Percentiles rank a stretch among this genome's conserved stretches.
These are phyloP conservation scores for Typha latifolia DNA, from an alignment of 176 grass and related monocot species.

Conservation along the genomic window DNA sequence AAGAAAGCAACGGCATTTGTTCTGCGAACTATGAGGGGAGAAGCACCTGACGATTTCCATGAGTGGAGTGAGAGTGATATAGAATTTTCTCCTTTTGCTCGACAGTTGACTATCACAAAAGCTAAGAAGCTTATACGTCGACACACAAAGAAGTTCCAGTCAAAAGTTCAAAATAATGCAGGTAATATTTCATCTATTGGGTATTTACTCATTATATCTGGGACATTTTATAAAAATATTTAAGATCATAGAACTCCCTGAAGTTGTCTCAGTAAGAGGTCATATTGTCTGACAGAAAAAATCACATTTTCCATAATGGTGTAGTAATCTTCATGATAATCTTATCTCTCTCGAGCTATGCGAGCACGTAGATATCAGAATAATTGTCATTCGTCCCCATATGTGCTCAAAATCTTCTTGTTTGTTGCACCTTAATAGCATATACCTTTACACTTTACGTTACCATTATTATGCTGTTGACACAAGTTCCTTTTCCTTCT, in stretches of 20 bases:
- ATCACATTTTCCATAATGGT: too few species aligned
- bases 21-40: slow-evolving; percentile 82
- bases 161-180: slow-evolving; percentile 37
- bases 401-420: neutral
- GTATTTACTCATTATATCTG: slow-evolving; percentile 8
- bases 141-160: slow-evolving; percentile 76
- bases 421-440: slow-evolving; percentile 1
- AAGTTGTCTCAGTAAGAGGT: too few species aligned
- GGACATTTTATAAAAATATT: too few species aligned
- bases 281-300: too few species aligned
- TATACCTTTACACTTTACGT: neutral
- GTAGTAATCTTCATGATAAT: too few species aligned
- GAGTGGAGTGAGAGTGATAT: slow-evolving; percentile 79
- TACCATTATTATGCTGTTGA: neutral
- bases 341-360: too few species aligned
- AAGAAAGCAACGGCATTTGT: slow-evolving; percentile 84
- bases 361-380: too few species aligned
- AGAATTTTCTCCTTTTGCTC: slow-evolving; percentile 87
- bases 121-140: slow-evolving; percentile 77
- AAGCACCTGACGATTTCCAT: slow-evolving; percentile 60
- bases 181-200: slow-evolving; percentile 26
- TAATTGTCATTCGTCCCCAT: too few species aligned
- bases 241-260: too few species aligned
- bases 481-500: slow-evolving; percentile 2
- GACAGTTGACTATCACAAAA: slow-evolving; percentile 85